Evolutionary conservation across 2,329 filamentous ascomycete genomes (phyloP), one percentile per base, ranked within the genome.

Genomic region (Botrytis byssoidea): DNA sequence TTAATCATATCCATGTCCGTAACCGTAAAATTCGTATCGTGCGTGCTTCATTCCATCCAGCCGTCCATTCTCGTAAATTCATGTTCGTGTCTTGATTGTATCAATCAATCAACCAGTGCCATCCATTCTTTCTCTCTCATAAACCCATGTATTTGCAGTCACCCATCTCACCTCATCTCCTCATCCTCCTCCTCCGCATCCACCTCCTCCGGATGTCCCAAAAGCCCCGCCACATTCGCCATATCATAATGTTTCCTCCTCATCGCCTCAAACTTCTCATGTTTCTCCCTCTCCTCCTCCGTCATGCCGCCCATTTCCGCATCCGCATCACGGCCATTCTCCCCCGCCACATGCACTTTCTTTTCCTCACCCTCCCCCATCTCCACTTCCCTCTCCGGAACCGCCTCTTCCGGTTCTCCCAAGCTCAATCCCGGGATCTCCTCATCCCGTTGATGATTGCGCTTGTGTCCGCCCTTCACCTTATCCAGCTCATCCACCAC

Each of bases 181-280:
- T 82, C 84, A 63, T 90, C 89, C 60, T 84, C 86, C 61, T 84
- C 86, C 77, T 87, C 81, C n/a, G 89, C 89, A 67, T 90, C 88
- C 65, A 92, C 79, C 5, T 88, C 85, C 80, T 92, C 91, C 5
- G 91, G 90, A 79, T 93, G 91, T 22, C 94, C 95, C 77, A 99
- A 88, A 71, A 98, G 84, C 80, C 91, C 89, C 80, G 96, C 97
- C 74, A 98, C 94, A 81, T 96, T 92, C 84, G 90, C 94, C 96
- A 99, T 99, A 87, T 99, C 96, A 83, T 99, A 99, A 83, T 99
- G 96, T 85, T 91, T 95, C 90, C 96, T 98, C 80, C 96, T 89
- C 86, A 94, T 88, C 84, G 93, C 87, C 85, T 98, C 95, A 82
- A 99, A 99, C 81, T 92, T 90, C 81, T 88, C 89, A 83, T 99